These are phyloP conservation scores for Punica granatum DNA, from an alignment of 345 rosid genomes.

Conservation along the genomic window DNA sequence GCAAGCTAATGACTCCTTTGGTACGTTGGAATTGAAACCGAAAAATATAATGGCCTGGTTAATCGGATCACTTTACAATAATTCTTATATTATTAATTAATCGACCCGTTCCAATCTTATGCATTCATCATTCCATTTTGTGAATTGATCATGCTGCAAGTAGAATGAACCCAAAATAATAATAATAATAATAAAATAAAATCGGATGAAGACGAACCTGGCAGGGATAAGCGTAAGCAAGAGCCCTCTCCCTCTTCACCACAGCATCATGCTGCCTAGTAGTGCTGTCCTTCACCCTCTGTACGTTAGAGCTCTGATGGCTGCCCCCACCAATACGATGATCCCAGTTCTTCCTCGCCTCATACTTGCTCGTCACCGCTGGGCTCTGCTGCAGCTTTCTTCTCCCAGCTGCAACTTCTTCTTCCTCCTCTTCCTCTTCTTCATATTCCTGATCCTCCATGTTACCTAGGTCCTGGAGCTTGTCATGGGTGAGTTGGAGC, in stretches of 20 bases:
- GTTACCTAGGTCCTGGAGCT: conserved; percentile 23
- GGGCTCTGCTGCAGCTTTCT: conserved; percentile 21
- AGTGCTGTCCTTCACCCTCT: conserved; percentile 31
- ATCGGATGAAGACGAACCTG: conserved; percentile 37
- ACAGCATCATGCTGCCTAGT: conserved; percentile 52
- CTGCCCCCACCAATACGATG: conserved; percentile 7
- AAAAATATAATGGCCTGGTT: no score
- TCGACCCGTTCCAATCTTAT: no score
- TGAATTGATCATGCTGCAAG: no score
- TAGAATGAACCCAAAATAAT: no score
- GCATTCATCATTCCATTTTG: no score
- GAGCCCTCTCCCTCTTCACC: conserved; percentile 76
- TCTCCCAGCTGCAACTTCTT: conserved; percentile 11
- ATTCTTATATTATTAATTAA: no score
- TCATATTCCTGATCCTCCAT: conserved; percentile 17
- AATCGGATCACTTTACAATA: no score
- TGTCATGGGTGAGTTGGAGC: conserved; percentile 53
- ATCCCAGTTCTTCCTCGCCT: conserved; percentile 26
- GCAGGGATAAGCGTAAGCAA: conserved; percentile 85
- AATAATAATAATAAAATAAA: no score
- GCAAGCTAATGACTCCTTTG: no score
- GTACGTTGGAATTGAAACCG: no score
- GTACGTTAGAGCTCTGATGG: conserved; percentile 28
- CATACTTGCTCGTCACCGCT: conserved; percentile 16
- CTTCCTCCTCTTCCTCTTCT: conserved; percentile 19